Evolutionary conservation across 768 basidiomycete species (phyloP), one percentile per base, ranked within the genome.

Genomic region (Neoboletus subvelutipes): DNA sequence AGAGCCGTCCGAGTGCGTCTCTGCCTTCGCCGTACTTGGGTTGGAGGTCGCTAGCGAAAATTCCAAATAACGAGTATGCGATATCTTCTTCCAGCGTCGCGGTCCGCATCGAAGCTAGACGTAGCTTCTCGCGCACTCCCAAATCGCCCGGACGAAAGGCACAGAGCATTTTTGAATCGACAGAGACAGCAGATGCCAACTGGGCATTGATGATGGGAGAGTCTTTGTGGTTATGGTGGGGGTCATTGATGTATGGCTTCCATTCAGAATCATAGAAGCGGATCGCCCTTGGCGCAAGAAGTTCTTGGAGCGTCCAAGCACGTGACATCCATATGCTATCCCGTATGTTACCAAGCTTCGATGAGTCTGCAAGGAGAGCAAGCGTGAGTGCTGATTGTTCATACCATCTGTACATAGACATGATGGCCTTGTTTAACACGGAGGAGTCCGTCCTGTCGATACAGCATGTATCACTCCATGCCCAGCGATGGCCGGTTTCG

Each of bases 371-470:
- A 4, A 56, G 52, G 18, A 47, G 54, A 26, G 45, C 56, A 31
- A 56, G 39, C 0, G 39, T 47, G 11, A 56, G 45, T 7, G 20
- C 29, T 10, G 56, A 55, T 40, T 41, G 31, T 9, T 41, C 54
- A 39, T 57, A 57, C 56, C 56, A 56, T 42, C 54, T 56, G 20
- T 47, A 56, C 56, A 57, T 57, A 15, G 56, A 47, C 18, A 41
- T 12, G 10, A 57, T 57, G 22, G 56, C 52, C 22, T 3, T 22
- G 20, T 28, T 55, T 39, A 55, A 15, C 31, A 36, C 51, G 17
- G 6, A 12, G 15, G 56, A 6, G 10, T 56, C 53, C 17, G 4
- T 22, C 24, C 24, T 29, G 18, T 57, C 8, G 37, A 57, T 55
- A 47, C 56, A 46, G 20, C 56, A 55, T 10, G 45, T 46, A 17